Percentiles rank a stretch among this genome's conserved stretches.
phyloP scores from a whole-genome alignment of 768 basidiomycete species.

The Gloeophyllum trabeum region DNA sequence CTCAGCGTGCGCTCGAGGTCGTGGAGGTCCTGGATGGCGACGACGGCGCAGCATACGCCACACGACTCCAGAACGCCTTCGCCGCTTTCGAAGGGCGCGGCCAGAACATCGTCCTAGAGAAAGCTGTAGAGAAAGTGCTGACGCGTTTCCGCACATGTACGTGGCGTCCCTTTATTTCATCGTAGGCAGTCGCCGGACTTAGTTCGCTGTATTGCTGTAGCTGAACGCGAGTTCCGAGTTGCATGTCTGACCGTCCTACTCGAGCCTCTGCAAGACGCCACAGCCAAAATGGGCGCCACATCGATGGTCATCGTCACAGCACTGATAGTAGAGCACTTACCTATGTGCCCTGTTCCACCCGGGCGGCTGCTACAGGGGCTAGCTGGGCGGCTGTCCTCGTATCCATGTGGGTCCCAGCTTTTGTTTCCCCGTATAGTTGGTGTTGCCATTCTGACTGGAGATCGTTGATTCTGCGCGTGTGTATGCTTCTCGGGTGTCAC shows the following conservation, averaged over 20 bases:
- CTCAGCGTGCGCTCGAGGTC: conserved; percentile 42
- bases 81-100: conserved; percentile 19
- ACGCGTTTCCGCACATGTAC: conserved; percentile 38
- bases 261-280: conserved; percentile 2
- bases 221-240: conserved; percentile 21
- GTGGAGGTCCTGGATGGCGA: conserved; percentile 30
- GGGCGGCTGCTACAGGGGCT: conserved; percentile 34
- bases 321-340: conserved; percentile 50
- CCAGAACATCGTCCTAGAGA: conserved; percentile 34
- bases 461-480: conserved; percentile 4
- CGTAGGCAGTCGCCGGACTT: too few relatives aligned
- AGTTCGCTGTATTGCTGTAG: not conserved
- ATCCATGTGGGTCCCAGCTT: conserved; percentile 28
- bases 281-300: conserved; percentile 39
- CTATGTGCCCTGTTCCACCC: conserved; percentile 38
- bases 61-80: conserved; percentile 31
- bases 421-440: conserved; percentile 4
- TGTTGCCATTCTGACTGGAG: too few relatives aligned
- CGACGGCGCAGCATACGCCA: conserved; percentile 52
- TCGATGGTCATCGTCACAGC: conserved; percentile 60
- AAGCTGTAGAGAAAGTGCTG: conserved; percentile 45
- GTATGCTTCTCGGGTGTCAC: conserved; percentile 4
- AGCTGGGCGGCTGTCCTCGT: conserved; percentile 25
- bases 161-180: conserved; percentile 4
- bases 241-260: conserved; percentile 4